phyloP scores from a whole-genome alignment of 306 rosid genomes.

The Chamaecrista fasciculata region DNA sequence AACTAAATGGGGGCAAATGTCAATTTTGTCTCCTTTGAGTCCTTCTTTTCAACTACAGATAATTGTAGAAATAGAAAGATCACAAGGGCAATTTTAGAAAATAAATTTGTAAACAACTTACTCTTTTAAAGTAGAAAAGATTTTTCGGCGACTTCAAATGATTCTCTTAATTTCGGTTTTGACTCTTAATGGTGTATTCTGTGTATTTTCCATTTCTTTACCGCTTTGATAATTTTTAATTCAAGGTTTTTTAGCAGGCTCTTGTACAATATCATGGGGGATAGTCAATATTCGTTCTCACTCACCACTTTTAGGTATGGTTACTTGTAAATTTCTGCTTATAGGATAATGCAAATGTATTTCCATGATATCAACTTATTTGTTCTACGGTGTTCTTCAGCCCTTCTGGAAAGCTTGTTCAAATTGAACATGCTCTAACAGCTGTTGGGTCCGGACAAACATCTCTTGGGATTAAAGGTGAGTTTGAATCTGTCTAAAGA shows the following conservation, averaged over 20 bases:
- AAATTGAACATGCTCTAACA: constrained; percentile 97
- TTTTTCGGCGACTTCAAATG: too few species aligned
- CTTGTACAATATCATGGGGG: constrained; percentile 40
- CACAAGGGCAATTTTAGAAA: too few species aligned
- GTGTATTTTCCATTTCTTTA: too few species aligned
- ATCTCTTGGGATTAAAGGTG: constrained; percentile 95
- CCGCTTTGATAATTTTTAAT: too few species aligned
- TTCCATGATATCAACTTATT: constrained; percentile 11
- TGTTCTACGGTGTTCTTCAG: constrained; percentile 45
- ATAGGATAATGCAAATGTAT: not conserved
- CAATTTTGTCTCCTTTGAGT: too few species aligned
- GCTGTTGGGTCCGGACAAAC: constrained; percentile 98
- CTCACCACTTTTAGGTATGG: constrained; percentile 56
- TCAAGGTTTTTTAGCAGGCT: constrained; percentile 21
- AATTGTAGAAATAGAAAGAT: too few species aligned
- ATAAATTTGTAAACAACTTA: too few species aligned
- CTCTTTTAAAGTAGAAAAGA: too few species aligned
- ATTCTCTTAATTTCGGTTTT: too few species aligned
- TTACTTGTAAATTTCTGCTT: not conserved
- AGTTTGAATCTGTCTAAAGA: constrained; percentile 10
- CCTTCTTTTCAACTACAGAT: too few species aligned
- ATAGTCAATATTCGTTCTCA: constrained; percentile 58
- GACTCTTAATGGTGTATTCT: too few species aligned
- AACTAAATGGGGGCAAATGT: too few species aligned
- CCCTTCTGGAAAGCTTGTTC: constrained; percentile 95